Evolutionary conservation across 768 basidiomycete genomes (phyloP).

Genomic region (Trametes coccinea): DNA sequence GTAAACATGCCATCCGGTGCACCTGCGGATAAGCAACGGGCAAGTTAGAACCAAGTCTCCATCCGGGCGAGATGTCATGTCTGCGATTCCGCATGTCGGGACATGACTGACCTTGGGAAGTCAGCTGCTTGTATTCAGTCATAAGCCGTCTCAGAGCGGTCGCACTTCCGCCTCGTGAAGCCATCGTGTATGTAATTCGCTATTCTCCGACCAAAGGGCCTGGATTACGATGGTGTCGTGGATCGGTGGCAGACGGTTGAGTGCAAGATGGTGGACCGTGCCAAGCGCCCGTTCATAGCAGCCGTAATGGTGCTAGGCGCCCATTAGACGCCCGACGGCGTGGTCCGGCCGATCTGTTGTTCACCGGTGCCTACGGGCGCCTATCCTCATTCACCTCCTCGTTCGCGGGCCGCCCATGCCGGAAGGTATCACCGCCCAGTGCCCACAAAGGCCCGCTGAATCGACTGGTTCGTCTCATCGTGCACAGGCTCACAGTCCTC

Average conservation of each 20-base stretch:
- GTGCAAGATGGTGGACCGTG: background rate
- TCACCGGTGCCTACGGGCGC: constrained; percentile 5
- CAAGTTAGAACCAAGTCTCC: constrained; percentile 4
- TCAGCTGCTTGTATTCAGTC: constrained; percentile 91
- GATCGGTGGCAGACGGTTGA: background rate
- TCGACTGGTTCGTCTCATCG: too few relatives aligned
- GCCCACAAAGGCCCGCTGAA: too few relatives aligned
- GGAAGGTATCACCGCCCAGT: background rate
- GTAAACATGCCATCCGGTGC: constrained; percentile 97
- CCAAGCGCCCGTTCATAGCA: background rate
- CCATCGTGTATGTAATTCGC: constrained; percentile 39
- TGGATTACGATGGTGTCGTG: background rate
- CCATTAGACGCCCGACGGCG: constrained; percentile 3
- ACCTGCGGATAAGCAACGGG: constrained; percentile 41
- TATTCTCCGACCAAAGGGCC: background rate
- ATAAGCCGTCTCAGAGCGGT: constrained; percentile 86
- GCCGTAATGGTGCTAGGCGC: background rate
- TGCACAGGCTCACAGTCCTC: background rate
- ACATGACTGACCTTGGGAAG: constrained; percentile 58
- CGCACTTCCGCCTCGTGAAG: constrained; percentile 53
- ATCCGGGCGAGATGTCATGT: constrained; percentile 1
- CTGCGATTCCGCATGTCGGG: background rate
- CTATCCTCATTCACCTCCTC: background rate
- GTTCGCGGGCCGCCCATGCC: constrained; percentile 1
- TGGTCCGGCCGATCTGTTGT: constrained; percentile 10